Percentiles rank a stretch among this genome's conserved stretches.
Evolutionary conservation across 371 early-diverging fungal species (phyloP).

Genomic region (Batkoa obscura): DNA sequence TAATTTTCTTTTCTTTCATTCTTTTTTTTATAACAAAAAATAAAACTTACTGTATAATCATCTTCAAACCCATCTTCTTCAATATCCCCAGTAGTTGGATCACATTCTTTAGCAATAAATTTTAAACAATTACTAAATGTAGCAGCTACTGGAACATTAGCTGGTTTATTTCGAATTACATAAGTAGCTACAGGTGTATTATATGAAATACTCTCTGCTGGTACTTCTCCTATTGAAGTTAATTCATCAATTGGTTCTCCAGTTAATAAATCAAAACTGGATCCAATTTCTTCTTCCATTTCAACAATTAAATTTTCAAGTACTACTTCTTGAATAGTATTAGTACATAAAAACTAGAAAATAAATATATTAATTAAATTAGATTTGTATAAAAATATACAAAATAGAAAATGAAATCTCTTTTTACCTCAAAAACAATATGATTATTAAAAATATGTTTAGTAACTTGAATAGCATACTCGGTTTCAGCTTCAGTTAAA

Average conservation of each 20-base stretch:
- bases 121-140: conserved; percentile 74
- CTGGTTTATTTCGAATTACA: conserved; percentile 52
- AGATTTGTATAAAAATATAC: no score
- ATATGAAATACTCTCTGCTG: conserved; percentile 48
- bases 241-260: conserved; percentile 24
- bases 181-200: conserved; percentile 63
- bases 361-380: background rate
- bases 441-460: conserved; percentile 85
- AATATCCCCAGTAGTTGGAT: conserved; percentile 75
- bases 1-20: background rate
- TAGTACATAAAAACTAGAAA: conserved; percentile 18
- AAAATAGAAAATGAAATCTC: no score
- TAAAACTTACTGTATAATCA: conserved; percentile 47
- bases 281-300: conserved; percentile 52
- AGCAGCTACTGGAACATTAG: conserved; percentile 14
- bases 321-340: conserved; percentile 81
- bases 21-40: background rate
- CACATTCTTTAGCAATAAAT: conserved; percentile 85
- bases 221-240: conserved; percentile 31
- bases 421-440: conserved; percentile 71
- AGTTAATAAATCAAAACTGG: background rate
- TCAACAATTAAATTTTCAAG: conserved; percentile 76
- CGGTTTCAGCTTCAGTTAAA: conserved; percentile 87
- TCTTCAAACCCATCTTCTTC: conserved; percentile 88
- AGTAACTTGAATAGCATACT: conserved; percentile 76